Base-by-base conservation (phyloP, 805 yeast genomes). In the Wickerhamiella sorbophila region DNA sequence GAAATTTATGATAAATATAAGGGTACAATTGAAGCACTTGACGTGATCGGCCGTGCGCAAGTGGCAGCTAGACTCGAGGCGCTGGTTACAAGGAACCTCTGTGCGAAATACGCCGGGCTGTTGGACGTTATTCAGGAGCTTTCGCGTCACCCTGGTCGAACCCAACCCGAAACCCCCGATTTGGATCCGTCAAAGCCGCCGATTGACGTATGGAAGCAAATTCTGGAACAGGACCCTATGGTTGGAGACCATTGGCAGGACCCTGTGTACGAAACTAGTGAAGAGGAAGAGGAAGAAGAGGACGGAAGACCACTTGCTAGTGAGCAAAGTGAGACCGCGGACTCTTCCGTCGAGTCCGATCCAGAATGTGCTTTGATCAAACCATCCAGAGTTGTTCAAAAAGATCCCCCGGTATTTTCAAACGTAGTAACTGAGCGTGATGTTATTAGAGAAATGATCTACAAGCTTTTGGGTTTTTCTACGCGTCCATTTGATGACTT, bases 41-140 rank as follows among this genome's bases (percentile, higher is more conserved):
- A 42, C 16, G 55, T 60, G 4, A 36, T 49, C 2, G 63, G 60
- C 6, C 50, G 60, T 19, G 45, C 46, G 20, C 59, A 55, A 14
- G 41, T 59, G 10, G 54, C 63, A 2, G 40, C 36, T 20, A 53
- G 47, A 18, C 44, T 61, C 31, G 40, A 39, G 14, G 34, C 21
- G 4, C 49, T 56, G 27, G 45, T 59, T n/a, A 43, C 49, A 5
- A 31, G 18, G 16, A 21, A 34, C 4, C 39, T 53, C 17, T 44
- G 52, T 21, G 38, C 27, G 10, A 34, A 40, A 6, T 39, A 51
- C 29, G 57, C 53, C 3, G 41, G 42, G 18, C 29, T 45, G 15
- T 49, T 57, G 16, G 40, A 40, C 4, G 44, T 55, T 31, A 41
- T 58, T 6, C 44, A 47, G 16, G 42, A 38, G 9, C 45, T 56